Conservation (phyloP, 2,329 filamentous ascomycete species). For the Chrysoporthe puriensis region DNA sequence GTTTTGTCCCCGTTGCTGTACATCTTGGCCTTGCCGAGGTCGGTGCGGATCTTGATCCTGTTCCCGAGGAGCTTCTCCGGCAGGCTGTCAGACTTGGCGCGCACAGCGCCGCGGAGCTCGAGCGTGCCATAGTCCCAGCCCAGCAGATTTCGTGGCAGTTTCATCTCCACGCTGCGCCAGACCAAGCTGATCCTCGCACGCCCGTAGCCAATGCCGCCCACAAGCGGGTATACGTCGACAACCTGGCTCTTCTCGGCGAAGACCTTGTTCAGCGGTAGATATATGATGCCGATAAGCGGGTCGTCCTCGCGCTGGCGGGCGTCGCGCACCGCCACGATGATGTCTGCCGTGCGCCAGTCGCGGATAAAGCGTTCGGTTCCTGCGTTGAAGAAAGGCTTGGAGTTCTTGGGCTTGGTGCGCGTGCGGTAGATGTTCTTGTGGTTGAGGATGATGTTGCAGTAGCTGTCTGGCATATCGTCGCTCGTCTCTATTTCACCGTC, state of each 20-base stretch:
- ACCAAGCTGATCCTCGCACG: constrained; percentile 71
- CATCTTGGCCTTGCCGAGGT: constrained; percentile 61
- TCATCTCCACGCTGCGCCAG: constrained; percentile 69
- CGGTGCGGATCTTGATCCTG: constrained; percentile 63
- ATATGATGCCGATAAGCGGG: constrained; percentile 70
- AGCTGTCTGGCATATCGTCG: constrained; percentile 69
- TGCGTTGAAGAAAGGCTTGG: constrained; percentile 79
- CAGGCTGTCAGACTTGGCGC: constrained; percentile 46
- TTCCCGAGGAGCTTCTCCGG: constrained; percentile 51
- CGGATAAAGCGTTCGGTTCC: constrained; percentile 73
- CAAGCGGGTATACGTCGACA: constrained; percentile 67
- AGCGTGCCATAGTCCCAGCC: constrained; percentile 77
- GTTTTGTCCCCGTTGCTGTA: constrained; percentile 49
- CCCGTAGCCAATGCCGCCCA: constrained; percentile 74
- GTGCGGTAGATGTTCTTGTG: constrained; percentile 72
- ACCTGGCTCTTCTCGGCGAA: constrained; percentile 67
- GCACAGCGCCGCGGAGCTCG: constrained; percentile 60
- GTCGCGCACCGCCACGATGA: constrained; percentile 71
- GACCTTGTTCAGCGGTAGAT: constrained; percentile 65
- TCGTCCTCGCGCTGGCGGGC: constrained; percentile 71
- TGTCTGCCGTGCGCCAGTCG: constrained; percentile 68
- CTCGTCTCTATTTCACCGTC: constrained; percentile 63
- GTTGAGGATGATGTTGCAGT: constrained; percentile 75
- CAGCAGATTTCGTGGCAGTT: constrained; percentile 59
- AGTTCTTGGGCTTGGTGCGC: constrained; percentile 76